A percentile compares a stretch with the other conserved stretches of the same genome.
Evolutionary conservation across 2,329 filamentous ascomycete species (phyloP).

Genomic region (Ascosphaera apis): DNA sequence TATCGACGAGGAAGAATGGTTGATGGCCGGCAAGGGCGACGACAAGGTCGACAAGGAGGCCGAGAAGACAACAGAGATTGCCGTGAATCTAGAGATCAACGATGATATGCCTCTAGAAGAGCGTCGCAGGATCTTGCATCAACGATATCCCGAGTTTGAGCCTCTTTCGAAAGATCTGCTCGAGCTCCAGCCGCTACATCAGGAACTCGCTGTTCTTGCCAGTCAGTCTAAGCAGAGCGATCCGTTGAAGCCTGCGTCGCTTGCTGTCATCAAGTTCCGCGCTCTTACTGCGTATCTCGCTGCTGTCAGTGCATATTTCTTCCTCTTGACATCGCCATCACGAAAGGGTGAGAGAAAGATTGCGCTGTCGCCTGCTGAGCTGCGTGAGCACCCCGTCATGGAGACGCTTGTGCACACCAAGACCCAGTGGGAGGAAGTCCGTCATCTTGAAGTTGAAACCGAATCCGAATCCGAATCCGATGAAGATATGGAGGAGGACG

Average conservation of each 20-base stretch:
- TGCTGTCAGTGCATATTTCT: conserved; percentile 79
- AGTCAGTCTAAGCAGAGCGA: conserved; percentile 9
- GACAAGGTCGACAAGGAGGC: conserved; percentile 24
- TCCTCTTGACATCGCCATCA: conserved; percentile 63
- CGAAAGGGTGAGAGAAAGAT: conserved; percentile 33
- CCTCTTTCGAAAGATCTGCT: conserved; percentile 60
- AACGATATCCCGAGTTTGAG: conserved; percentile 80
- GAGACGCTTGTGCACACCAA: conserved; percentile 57
- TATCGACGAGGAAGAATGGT: conserved; percentile 78
- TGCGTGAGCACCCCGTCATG: conserved; percentile 85
- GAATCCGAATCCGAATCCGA: conserved; percentile 10
- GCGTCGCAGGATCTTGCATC: conserved; percentile 48
- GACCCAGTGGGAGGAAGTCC: conserved; percentile 54
- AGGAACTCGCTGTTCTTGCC: conserved; percentile 35
- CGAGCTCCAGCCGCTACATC: conserved; percentile 38
- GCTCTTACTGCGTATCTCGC: conserved; percentile 70
- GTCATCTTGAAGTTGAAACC: conserved; percentile 35
- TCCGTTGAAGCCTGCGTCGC: conserved; percentile 22
- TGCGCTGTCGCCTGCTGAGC: conserved; percentile 49
- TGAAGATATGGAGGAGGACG: conserved; percentile 6
- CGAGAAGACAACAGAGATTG: conserved; percentile 58
- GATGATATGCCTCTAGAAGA: conserved; percentile 57
- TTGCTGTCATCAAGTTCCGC: conserved; percentile 51
- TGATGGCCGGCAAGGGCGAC: conserved; percentile 29
- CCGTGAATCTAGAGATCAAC: conserved; percentile 62